Evolutionary conservation across 108 stramenopile genomes (phyloP).

Genomic region (Cyclotella atomus): DNA sequence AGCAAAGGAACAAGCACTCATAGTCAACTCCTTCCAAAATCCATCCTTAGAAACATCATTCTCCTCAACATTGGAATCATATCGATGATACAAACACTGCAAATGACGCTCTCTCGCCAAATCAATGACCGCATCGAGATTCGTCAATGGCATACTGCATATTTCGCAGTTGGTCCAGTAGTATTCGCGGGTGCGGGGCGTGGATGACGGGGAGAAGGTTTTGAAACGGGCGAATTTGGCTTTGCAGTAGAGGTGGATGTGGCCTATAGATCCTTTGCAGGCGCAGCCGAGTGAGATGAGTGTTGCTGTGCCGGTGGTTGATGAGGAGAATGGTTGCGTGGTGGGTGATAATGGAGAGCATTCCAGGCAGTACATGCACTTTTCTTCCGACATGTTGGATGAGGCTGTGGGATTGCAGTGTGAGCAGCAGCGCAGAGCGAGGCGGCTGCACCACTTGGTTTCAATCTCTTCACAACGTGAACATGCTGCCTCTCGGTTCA

Average conservation of each 20-base stretch:
- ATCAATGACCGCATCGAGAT: constrained; percentile 4
- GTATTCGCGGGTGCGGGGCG: constrained; percentile 9
- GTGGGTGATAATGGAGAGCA: not conserved
- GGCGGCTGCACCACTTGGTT: not conserved
- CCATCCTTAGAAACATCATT: not conserved
- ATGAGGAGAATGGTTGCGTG: not conserved
- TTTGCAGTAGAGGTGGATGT: constrained; percentile 17
- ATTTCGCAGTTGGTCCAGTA: constrained; percentile 24
- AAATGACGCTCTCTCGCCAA: constrained; percentile 14
- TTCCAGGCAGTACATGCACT: constrained; percentile 28
- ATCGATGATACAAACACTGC: not conserved
- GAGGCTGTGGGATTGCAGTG: too few species aligned
- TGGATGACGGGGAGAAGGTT: not conserved
- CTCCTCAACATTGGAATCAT: not conserved
- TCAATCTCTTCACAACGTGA: not conserved
- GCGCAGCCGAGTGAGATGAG: constrained; percentile 7
- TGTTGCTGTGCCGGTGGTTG: too few species aligned
- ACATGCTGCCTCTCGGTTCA: not conserved
- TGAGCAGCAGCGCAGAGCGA: not conserved
- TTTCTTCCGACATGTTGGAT: not conserved
- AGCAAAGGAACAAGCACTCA: constrained; percentile 15
- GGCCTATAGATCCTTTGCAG: constrained; percentile 16
- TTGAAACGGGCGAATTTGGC: constrained; percentile 20
- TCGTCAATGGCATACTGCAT: not conserved
- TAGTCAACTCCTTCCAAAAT: constrained; percentile 8